phyloP scores from a whole-genome alignment of 345 rosid genomes.

The Cardamine resedifolia region DNA sequence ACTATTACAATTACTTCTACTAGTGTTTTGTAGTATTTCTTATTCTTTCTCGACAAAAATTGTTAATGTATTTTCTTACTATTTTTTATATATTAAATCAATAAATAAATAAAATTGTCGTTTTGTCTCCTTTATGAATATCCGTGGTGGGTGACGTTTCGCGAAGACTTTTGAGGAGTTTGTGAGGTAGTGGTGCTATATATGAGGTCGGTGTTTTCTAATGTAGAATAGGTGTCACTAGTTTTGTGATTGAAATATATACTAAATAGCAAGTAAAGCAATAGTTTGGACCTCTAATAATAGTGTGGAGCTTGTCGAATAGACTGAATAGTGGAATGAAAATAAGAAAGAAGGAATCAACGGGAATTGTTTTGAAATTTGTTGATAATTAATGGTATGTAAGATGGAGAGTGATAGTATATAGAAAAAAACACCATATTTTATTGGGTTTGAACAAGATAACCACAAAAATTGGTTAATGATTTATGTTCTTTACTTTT shows the following conservation, averaged over 20 bases:
- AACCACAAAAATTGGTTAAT: background rate
- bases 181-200: conserved; percentile 26
- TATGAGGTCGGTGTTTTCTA: conserved; percentile 15
- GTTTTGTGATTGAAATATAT: background rate
- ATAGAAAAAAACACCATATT: background rate
- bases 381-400: background rate
- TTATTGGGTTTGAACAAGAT: background rate
- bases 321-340: background rate
- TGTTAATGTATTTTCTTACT: background rate
- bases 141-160: conserved; percentile 32
- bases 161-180: conserved; percentile 33
- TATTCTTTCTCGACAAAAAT: background rate
- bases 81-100: background rate
- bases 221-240: conserved; percentile 3
- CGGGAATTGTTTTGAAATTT: background rate
- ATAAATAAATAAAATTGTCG: conserved; percentile 3
- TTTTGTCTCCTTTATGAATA: conserved; percentile 27
- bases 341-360: background rate
- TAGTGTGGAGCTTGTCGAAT: background rate
- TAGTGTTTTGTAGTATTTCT: background rate
- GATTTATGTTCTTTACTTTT: background rate
- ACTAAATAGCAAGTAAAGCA: background rate
- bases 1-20: background rate
- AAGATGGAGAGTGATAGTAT: background rate
- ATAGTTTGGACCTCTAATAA: background rate